Percentiles rank a stretch among this genome's conserved stretches.
Conservation (phyloP, 371 early-diverging fungal species). For the Basidiobolus meristosporus region DNA sequence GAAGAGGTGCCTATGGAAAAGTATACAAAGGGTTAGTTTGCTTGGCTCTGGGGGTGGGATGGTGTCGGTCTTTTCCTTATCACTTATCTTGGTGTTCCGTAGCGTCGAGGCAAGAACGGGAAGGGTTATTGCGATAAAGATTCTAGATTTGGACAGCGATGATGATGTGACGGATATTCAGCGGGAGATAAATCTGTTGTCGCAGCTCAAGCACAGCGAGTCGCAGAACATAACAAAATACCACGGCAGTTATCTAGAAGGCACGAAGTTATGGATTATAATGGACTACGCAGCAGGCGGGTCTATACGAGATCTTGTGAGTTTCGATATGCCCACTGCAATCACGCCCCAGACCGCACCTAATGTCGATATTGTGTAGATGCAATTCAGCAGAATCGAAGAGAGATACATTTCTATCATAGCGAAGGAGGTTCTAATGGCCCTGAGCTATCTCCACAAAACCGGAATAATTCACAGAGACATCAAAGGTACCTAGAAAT, state of each 20-base stretch:
- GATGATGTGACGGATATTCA: slow-evolving; percentile 93
- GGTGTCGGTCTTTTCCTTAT: not conserved
- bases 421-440: slow-evolving; percentile 65
- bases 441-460: slow-evolving; percentile 84
- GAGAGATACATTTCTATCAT: slow-evolving; percentile 77
- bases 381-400: slow-evolving; percentile 73
- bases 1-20: slow-evolving; percentile 43
- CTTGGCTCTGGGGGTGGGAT: not conserved
- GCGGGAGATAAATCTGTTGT: slow-evolving; percentile 78
- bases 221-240: slow-evolving; percentile 86
- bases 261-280: slow-evolving; percentile 89
- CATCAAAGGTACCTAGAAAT: slow-evolving; percentile 62
- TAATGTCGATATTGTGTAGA: slow-evolving; percentile 13
- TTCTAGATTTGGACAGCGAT: slow-evolving; percentile 87
- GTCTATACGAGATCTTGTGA: slow-evolving; percentile 66
- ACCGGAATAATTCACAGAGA: slow-evolving; percentile 91
- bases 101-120: slow-evolving; percentile 45
- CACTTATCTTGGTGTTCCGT: not conserved
- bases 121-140: slow-evolving; percentile 82
- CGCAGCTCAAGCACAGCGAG: slow-evolving; percentile 58
- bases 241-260: slow-evolving; percentile 76
- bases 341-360: not conserved
- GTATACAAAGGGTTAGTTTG: slow-evolving; percentile 31
- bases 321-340: slow-evolving; percentile 5
- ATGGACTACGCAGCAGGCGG: slow-evolving; percentile 97